phyloP scores from a whole-genome alignment of 164 flowering plant species.

The Liriodendron chinense region DNA sequence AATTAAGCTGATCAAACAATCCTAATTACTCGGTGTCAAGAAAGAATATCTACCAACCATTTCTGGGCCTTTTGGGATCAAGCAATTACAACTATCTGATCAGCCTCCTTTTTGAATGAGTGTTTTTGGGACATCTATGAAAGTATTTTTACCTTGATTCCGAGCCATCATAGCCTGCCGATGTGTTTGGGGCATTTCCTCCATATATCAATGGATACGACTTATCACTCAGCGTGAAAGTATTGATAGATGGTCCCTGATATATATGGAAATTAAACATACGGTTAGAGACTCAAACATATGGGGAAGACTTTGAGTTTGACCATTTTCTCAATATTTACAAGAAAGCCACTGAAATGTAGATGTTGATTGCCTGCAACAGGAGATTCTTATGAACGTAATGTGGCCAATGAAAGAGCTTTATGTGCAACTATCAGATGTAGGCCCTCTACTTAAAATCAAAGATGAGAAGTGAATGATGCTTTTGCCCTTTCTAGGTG shows the following conservation, averaged over 20 bases:
- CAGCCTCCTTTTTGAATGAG: too few relatives aligned
- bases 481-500: too few relatives aligned
- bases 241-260: slow-evolving; percentile 52
- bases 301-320: neutral
- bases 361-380: neutral
- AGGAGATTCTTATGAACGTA: neutral
- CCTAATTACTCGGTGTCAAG: too few relatives aligned
- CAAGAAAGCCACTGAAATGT: neutral
- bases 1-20: too few relatives aligned
- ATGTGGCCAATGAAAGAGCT: neutral
- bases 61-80: too few relatives aligned
- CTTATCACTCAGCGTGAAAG: slow-evolving; percentile 22
- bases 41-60: too few relatives aligned
- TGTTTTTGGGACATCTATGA: too few relatives aligned
- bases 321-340: neutral
- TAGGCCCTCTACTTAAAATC: too few relatives aligned
- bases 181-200: slow-evolving; percentile 45
- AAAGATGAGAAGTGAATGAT: too few relatives aligned
- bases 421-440: neutral
- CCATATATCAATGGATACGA: slow-evolving; percentile 41
- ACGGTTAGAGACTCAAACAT: neutral
- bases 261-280: slow-evolving; percentile 7
- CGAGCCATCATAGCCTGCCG: slow-evolving; percentile 19
- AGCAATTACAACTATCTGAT: too few relatives aligned
- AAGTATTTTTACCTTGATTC: slow-evolving; percentile 23